Evolutionary conservation across 345 rosid species (phyloP).

Genomic region (Salix koriyanagi): DNA sequence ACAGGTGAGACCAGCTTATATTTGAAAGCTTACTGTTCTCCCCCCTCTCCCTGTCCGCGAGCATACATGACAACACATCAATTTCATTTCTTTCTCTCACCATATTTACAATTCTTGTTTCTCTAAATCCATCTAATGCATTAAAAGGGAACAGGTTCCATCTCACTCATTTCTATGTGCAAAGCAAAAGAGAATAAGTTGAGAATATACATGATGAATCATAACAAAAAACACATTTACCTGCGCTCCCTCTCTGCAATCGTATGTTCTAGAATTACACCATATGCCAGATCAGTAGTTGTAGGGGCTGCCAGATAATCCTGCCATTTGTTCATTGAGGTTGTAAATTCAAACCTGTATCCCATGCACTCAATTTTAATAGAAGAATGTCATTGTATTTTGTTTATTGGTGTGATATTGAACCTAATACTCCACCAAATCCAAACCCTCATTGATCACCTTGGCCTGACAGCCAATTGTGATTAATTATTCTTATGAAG

Average conservation of each 20-base stretch:
- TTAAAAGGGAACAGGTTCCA: neutral
- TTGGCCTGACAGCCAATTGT: neutral
- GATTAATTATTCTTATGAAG: neutral
- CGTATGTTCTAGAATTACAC: conserved; percentile 85
- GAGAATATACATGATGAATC: neutral
- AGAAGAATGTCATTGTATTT: neutral
- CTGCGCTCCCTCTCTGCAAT: conserved; percentile 97
- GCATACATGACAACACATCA: neutral
- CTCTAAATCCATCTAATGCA: neutral
- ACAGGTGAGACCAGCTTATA: neutral
- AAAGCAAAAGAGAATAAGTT: neutral
- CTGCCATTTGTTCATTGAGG: conserved; percentile 39
- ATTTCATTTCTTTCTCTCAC: neutral
- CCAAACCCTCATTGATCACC: neutral
- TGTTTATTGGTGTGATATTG: neutral
- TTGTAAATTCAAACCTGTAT: conserved; percentile 13
- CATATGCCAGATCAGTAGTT: conserved; percentile 79
- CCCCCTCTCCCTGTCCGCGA: neutral
- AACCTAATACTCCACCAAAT: neutral
- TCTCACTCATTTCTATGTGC: neutral
- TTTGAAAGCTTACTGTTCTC: neutral
- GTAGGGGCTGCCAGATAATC: conserved; percentile 76
- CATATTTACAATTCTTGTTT: neutral
- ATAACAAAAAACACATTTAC: conserved; percentile 33
- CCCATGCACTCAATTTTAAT: neutral